phyloP scores from a whole-genome alignment of 2,329 filamentous ascomycete genomes.

The Cladorrhinum sp. region DNA sequence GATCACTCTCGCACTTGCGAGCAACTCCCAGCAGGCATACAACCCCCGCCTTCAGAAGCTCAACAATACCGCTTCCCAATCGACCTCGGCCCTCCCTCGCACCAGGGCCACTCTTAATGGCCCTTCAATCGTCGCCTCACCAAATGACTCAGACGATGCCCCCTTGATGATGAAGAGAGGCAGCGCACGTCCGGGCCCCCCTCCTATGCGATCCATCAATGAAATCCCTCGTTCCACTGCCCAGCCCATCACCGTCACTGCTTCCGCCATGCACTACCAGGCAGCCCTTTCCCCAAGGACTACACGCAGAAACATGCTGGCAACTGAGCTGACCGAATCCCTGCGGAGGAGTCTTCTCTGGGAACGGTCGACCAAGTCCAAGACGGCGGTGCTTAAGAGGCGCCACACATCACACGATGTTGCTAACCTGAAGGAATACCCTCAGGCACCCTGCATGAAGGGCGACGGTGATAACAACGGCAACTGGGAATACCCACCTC shows the following conservation, averaged over 20 bases:
- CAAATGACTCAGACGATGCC: slow-evolving; percentile 60
- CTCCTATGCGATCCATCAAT: slow-evolving; percentile 51
- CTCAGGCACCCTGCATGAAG: slow-evolving; percentile 61
- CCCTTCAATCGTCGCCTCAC: slow-evolving; percentile 46
- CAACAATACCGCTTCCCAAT: slow-evolving; percentile 64
- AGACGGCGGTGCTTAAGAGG: slow-evolving; percentile 83
- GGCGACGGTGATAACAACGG: slow-evolving; percentile 63
- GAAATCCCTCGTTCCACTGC: slow-evolving; percentile 64
- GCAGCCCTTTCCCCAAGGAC: slow-evolving; percentile 85
- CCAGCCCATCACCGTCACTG: slow-evolving; percentile 76
- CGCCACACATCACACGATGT: slow-evolving; percentile 89
- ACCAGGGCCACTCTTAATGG: slow-evolving; percentile 49
- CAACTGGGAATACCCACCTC: slow-evolving; percentile 84
- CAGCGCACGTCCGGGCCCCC: slow-evolving; percentile 46
- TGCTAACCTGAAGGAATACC: slow-evolving; percentile 80
- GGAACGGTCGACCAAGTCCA: slow-evolving; percentile 93
- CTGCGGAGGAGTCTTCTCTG: slow-evolving; percentile 87
- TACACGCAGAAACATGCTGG: slow-evolving; percentile 91
- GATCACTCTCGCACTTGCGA: slow-evolving; percentile 81
- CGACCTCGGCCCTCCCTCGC: slow-evolving; percentile 67
- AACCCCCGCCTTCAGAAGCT: slow-evolving; percentile 47
- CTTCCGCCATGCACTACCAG: slow-evolving; percentile 62
- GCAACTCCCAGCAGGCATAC: slow-evolving; percentile 47
- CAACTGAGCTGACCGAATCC: slow-evolving; percentile 89
- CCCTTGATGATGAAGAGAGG: slow-evolving; percentile 64